phyloP scores from a whole-genome alignment of 768 basidiomycete species.

The Xanthoconium purpureum region DNA sequence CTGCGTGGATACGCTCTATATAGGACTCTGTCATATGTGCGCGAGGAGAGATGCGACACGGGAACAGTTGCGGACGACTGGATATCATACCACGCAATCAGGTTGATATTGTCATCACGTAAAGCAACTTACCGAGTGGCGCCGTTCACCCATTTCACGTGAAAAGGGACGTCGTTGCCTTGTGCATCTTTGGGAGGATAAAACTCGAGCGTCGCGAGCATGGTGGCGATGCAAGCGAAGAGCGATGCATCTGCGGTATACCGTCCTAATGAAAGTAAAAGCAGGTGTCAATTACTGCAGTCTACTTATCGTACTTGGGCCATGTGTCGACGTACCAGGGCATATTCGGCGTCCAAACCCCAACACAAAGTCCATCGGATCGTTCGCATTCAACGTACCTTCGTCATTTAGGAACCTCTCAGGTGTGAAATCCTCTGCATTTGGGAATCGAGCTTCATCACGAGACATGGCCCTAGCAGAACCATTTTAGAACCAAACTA shows the following conservation, averaged over 20 bases:
- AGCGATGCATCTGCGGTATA: slow-evolving; percentile 2
- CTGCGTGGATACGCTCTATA: too few relatives aligned
- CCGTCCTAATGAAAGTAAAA: not conserved
- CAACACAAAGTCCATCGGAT: slow-evolving; percentile 8
- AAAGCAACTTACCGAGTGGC: slow-evolving; percentile 2
- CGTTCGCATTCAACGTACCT: not conserved
- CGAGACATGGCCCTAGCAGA: too few relatives aligned
- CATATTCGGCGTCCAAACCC: slow-evolving; percentile 15
- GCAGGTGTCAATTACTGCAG: not conserved
- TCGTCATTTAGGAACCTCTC: too few relatives aligned
- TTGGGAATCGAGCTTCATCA: too few relatives aligned
- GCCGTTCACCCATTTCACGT: slow-evolving; percentile 6
- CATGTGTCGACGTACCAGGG: not conserved
- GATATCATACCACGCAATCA: not conserved
- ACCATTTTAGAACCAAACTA: too few relatives aligned
- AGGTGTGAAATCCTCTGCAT: too few relatives aligned
- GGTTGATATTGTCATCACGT: not conserved
- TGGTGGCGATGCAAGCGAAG: slow-evolving; percentile 7
- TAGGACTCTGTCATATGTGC: not conserved
- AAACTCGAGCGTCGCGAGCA: slow-evolving; percentile 15
- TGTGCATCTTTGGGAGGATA: not conserved
- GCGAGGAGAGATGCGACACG: slow-evolving; percentile 5
- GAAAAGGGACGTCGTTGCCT: not conserved
- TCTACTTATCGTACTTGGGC: not conserved
- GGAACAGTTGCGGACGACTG: slow-evolving; percentile 9